Evolutionary conservation across 2,329 filamentous ascomycete genomes (phyloP), one percentile per base, ranked within the genome.

Genomic region (Fusarium xylarioides): DNA sequence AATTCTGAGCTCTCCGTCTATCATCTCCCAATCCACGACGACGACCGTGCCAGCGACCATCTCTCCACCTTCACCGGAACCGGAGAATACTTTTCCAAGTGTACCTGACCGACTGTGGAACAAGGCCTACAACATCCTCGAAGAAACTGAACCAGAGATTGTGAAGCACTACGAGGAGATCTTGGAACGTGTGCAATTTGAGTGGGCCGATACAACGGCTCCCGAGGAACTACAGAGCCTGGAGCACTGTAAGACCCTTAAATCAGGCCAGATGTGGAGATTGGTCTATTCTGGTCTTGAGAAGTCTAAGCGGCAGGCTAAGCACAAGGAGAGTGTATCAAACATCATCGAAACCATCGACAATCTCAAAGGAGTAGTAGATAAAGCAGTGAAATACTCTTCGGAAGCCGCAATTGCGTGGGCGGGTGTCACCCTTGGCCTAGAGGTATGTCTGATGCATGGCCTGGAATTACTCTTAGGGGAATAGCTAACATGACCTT

Each of bases 171-270:
- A 49, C 2, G 3, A 23, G 3, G 11, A 18, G 3, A 49, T 49
- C 7, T 5, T 32, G 5, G 0, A 3, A 1, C 3, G 1, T 0
- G 46, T 18, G 7, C 11, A 23, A 0, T 0, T 2, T 49, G 28
- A 32, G 1, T 49, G 28, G 28, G 3, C 0, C 2, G 46, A 50
- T 18, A 5, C 5, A 10, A 0, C 7, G 5, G 11, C 11, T 18
- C 28, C 28, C 4, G 46, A 50, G 21, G 46, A 50, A 5, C 11
- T 23, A 0, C 28, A 23, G 3, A 0, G 2, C 2, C 21, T 32
- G 11, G 3, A 23, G 0, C 28, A 50, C 3, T 50, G 46, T 1
- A 50, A 18, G 5, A 16, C 5, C 2, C 7, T 0, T 1, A 23
- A 50, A 5, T 32, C 28, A 12, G 15, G 21, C 0, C 21, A 50